Conservation (phyloP, 768 basidiomycete genomes). For the Mycena pura region DNA sequence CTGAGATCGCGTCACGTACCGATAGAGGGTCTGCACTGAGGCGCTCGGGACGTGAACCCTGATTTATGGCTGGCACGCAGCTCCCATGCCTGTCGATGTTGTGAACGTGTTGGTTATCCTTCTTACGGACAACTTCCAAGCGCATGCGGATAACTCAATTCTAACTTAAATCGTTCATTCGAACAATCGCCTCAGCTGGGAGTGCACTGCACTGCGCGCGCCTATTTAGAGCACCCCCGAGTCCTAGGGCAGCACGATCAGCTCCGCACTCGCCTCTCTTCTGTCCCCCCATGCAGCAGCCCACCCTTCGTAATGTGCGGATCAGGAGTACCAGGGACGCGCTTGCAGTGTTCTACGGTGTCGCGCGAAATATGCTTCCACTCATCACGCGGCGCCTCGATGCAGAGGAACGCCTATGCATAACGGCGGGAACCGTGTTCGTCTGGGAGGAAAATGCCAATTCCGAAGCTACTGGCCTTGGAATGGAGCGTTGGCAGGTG, state of each 20-base stretch:
- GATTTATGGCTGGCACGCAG: conserved; percentile 23
- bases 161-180: conserved; percentile 60
- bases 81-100: conserved; percentile 27
- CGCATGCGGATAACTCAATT: conserved; percentile 62
- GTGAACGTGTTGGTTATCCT: conserved; percentile 31
- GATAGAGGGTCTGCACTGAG: conserved; percentile 4
- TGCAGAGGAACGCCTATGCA: conserved; percentile 78
- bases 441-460: conserved; percentile 91
- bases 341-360: conserved; percentile 81
- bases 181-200: conserved; percentile 43
- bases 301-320: conserved; percentile 77
- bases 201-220: conserved; percentile 8
- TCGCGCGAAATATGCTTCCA: conserved; percentile 69
- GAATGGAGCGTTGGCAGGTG: conserved; percentile 64
- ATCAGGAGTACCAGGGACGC: conserved; percentile 82
- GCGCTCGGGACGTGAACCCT: conserved; percentile 17
- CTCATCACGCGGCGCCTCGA: conserved; percentile 84
- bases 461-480: conserved; percentile 80
- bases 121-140: conserved; percentile 46
- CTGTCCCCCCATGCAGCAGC: conserved; percentile 65
- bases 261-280: conserved; percentile 17
- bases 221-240: conserved; percentile 27
- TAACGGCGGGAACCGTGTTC: conserved; percentile 80
- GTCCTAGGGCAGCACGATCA: background rate
- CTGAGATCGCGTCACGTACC: conserved; percentile 14